Evolutionary conservation across 345 rosid species (phyloP).

Genomic region (Pugionium dolabratum): DNA sequence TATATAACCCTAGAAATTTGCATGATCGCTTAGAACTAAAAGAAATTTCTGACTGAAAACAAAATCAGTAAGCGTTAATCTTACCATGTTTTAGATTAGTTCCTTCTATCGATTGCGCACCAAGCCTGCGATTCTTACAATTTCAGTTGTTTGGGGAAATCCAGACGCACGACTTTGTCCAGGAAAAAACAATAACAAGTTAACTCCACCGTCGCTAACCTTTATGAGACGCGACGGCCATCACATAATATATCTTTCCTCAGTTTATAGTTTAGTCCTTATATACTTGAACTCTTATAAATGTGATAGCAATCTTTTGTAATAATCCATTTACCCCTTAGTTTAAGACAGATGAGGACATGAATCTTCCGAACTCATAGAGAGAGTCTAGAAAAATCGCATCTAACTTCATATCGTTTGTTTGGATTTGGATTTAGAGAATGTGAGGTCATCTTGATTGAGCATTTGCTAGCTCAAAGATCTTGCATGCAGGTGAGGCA

Average conservation of each 20-base stretch:
- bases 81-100: conserved; percentile 29
- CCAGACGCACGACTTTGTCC: conserved; percentile 24
- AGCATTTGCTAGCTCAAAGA: background rate
- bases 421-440: background rate
- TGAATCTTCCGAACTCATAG: too few species aligned
- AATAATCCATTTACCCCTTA: background rate
- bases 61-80: conserved; percentile 8
- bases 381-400: background rate
- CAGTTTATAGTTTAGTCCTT: conserved; percentile 13
- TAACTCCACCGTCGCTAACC: conserved; percentile 29
- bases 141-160: conserved; percentile 9
- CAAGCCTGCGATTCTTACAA: conserved; percentile 19
- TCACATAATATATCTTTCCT: conserved; percentile 13
- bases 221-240: conserved; percentile 32
- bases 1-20: conserved; percentile 22
- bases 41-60: background rate
- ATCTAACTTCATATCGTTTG: background rate
- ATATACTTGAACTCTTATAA: background rate
- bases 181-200: conserved; percentile 25
- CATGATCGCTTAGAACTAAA: conserved; percentile 14
- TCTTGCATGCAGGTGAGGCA: background rate
- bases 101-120: conserved; percentile 11
- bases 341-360: too few species aligned
- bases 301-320: background rate
- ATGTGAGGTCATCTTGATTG: background rate